Conservation (phyloP, 352 stramenopile genomes). For the Pythium sukuiense region DNA sequence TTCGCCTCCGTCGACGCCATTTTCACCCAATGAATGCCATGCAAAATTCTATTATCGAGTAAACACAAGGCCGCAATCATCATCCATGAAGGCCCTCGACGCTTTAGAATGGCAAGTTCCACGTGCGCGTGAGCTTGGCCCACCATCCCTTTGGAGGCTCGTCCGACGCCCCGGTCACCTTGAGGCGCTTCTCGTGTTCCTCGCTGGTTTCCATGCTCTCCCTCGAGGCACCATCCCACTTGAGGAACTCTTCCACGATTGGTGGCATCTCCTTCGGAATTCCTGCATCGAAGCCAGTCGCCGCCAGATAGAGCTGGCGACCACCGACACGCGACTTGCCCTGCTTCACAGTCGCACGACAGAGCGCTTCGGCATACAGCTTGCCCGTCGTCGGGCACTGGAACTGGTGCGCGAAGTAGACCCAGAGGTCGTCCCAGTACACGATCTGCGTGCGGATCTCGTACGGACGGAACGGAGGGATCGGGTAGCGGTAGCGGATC, state of each 20-base stretch:
- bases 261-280: conserved; percentile 27
- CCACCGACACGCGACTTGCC: conserved; percentile 22
- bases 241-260: conserved; percentile 35
- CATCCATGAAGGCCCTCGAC: not conserved
- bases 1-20: not conserved
- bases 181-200: conserved; percentile 24
- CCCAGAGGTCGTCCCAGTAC: conserved; percentile 38
- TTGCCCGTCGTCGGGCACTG: conserved; percentile 35
- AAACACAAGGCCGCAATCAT: not conserved
- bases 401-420: conserved; percentile 40
- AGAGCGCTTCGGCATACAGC: conserved; percentile 32
- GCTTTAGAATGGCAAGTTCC: conserved; percentile 32
- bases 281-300: conserved; percentile 16
- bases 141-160: conserved; percentile 20
- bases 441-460: conserved; percentile 35
- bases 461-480: conserved; percentile 36
- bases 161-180: conserved; percentile 15
- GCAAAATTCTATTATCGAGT: conserved; percentile 12
- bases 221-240: conserved; percentile 33
- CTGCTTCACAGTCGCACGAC: conserved; percentile 29
- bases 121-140: conserved; percentile 25
- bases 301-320: conserved; percentile 18
- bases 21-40: conserved; percentile 28
- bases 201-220: conserved; percentile 34
- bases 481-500: conserved; percentile 35